phyloP scores from a whole-genome alignment of 306 rosid genomes.

The Dalbergia cochinchinensis region DNA sequence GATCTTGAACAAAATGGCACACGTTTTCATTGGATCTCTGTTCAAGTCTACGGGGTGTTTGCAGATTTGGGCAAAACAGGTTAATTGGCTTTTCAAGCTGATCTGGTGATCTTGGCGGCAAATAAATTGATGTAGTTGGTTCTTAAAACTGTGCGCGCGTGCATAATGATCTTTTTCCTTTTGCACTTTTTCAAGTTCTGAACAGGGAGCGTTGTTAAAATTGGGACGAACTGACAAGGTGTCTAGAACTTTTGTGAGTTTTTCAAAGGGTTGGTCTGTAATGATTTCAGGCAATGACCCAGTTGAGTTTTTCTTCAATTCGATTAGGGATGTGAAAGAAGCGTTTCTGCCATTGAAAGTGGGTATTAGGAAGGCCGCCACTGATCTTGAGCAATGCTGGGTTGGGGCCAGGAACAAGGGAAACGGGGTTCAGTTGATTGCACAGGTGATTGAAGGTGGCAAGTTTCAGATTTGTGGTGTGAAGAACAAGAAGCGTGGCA shows the following conservation, averaged over 20 bases:
- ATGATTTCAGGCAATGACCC: neutral
- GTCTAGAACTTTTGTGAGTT: neutral
- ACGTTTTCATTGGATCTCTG: neutral
- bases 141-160: conserved; percentile 8
- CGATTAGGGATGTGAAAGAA: neutral
- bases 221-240: neutral
- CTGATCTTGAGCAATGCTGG: neutral
- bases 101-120: neutral
- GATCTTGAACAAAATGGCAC: neutral
- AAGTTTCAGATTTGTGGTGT: neutral
- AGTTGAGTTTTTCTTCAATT: neutral
- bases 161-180: neutral
- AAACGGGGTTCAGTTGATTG: too few species aligned
- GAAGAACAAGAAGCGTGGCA: neutral
- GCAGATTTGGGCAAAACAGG: conserved; percentile 38
- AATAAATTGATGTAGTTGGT: conserved; percentile 18
- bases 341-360: neutral
- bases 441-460: neutral
- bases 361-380: neutral
- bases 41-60: conserved; percentile 15
- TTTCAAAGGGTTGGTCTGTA: neutral
- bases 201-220: neutral
- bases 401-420: too few species aligned
- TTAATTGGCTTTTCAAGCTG: conserved; percentile 7
- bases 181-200: conserved; percentile 9